These are phyloP conservation scores for Penstemon barbatus DNA, from an alignment of 257 asterid genomes.

Conservation along the genomic window DNA sequence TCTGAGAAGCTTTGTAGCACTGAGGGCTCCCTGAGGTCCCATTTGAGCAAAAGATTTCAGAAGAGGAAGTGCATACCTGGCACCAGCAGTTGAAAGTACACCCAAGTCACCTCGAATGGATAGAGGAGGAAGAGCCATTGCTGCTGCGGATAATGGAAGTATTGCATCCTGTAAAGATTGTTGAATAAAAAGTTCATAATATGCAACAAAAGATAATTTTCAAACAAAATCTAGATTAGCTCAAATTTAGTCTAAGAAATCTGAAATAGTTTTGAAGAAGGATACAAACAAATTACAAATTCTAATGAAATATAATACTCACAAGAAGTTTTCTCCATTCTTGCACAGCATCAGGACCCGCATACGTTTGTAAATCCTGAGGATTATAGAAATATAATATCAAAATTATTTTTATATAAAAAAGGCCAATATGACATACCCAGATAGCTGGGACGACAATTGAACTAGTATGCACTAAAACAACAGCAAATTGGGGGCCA, in stretches of 20 bases:
- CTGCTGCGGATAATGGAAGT: constrained; percentile 86
- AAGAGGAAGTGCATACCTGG: constrained; percentile 87
- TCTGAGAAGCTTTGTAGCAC: constrained; percentile 87
- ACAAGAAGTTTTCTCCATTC: constrained; percentile 98
- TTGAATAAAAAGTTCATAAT: constrained; percentile 16
- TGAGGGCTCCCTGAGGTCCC: constrained; percentile 92
- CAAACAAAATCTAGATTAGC: not conserved
- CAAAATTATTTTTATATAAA: not conserved
- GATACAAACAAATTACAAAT: not conserved
- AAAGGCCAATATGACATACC: constrained; percentile 11
- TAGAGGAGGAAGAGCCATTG: constrained; percentile 97
- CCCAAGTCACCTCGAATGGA: constrained; percentile 93
- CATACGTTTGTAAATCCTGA: constrained; percentile 89
- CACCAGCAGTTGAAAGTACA: constrained; percentile 84
- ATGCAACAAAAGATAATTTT: constrained; percentile 4
- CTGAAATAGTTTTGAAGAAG: constrained; percentile 12
- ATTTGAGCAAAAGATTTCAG: constrained; percentile 85
- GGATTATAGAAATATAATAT: constrained; percentile 16
- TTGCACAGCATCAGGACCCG: constrained; percentile 73
- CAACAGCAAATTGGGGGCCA: too few relatives aligned
- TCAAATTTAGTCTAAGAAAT: not conserved
- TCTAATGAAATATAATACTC: constrained; percentile 34
- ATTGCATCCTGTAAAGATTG: constrained; percentile 58
- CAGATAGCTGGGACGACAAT: not conserved
- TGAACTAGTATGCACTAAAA: too few relatives aligned